These are phyloP conservation scores for Tetrahymena elliotti DNA, from an alignment of 73 alveolate species.

Conservation along the genomic window DNA sequence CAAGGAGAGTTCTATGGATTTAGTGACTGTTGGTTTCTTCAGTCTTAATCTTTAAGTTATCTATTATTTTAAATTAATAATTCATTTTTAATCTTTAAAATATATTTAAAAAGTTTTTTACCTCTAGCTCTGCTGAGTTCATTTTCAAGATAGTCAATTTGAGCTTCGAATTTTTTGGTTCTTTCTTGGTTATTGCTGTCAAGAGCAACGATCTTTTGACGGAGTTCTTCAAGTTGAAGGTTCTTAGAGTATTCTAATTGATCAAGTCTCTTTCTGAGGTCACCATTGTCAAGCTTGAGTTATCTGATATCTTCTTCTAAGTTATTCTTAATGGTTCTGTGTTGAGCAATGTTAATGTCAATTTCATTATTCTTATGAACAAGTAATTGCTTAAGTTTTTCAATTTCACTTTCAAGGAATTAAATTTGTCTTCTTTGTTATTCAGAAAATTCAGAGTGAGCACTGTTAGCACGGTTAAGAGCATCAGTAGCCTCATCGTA, in stretches of 20 bases:
- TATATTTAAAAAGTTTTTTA: neutral
- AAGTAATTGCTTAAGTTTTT: neutral
- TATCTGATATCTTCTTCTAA: neutral
- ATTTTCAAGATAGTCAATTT: neutral
- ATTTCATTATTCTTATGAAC: neutral
- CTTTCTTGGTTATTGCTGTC: neutral
- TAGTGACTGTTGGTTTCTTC: neutral
- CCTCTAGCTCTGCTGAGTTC: neutral
- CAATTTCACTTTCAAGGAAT: neutral
- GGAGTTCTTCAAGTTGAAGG: neutral
- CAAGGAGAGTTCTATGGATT: neutral
- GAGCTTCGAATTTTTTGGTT: neutral
- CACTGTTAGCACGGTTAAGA: constrained; percentile 3
- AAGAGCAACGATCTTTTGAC: neutral
- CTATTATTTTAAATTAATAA: neutral
- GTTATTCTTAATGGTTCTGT: neutral
- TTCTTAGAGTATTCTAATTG: neutral
- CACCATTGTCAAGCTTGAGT: neutral
- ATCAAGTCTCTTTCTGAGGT: neutral
- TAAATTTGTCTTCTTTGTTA: neutral
- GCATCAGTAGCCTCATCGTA: neutral
- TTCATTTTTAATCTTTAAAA: neutral
- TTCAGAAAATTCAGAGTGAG: neutral
- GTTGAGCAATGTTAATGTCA: neutral
- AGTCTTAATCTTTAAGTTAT: neutral